Conservation (phyloP, 2,329 filamentous ascomycete species). For the Diaporthe longicolla region DNA sequence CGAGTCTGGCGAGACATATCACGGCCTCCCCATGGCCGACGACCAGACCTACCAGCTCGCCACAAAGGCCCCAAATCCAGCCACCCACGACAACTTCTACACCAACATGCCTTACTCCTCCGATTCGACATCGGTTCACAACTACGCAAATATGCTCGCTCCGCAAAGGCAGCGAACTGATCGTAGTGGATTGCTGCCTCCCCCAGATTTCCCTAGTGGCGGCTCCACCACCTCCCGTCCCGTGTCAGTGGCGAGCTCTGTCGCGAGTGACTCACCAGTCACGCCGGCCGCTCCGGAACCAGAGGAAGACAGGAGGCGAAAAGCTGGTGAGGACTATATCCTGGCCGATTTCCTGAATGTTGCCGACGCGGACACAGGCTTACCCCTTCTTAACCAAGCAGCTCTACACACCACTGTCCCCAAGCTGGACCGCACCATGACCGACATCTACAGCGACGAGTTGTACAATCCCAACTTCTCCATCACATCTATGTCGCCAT, state of each 20-base stretch:
- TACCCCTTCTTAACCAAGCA: constrained; percentile 71
- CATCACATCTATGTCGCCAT: constrained; percentile 69
- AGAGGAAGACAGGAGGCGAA: constrained; percentile 63
- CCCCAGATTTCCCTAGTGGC: constrained; percentile 60
- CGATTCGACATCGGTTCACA: constrained; percentile 54
- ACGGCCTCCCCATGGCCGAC: constrained; percentile 59
- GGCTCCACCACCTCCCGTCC: constrained; percentile 61
- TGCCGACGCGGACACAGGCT: constrained; percentile 71
- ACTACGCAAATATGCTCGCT: constrained; percentile 58
- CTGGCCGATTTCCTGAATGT: constrained; percentile 41
- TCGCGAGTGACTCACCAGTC: constrained; percentile 71
- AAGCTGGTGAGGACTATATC: constrained; percentile 65
- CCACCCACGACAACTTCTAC: constrained; percentile 56
- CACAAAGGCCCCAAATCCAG: constrained; percentile 54
- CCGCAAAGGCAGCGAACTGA: constrained; percentile 57
- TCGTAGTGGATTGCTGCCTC: constrained; percentile 58
- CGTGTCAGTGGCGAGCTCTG: constrained; percentile 70
- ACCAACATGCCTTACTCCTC: constrained; percentile 59
- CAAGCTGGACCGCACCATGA: constrained; percentile 88
- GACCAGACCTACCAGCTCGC: constrained; percentile 63
- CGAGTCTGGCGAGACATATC: constrained; percentile 64
- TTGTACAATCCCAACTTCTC: constrained; percentile 81
- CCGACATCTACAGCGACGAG: constrained; percentile 87
- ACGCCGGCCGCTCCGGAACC: constrained; percentile 67
- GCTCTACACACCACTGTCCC: constrained; percentile 71